Evolutionary conservation across 2,329 filamentous ascomycete species (phyloP).

Genomic region (Bipolaris gigantea): DNA sequence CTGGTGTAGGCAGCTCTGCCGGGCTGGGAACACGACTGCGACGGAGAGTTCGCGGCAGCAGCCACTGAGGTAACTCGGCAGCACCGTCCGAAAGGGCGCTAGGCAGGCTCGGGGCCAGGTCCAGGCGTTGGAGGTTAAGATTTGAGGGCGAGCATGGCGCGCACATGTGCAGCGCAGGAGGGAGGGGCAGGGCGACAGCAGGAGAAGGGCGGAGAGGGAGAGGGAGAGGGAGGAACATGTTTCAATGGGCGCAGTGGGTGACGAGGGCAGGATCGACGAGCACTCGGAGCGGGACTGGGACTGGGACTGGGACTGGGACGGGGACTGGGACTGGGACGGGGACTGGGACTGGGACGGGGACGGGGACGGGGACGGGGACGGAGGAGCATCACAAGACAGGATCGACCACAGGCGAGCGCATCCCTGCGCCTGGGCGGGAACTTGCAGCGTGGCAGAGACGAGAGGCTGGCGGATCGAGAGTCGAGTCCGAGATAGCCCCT

Average conservation of each 20-base stretch:
- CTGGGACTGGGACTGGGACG: background rate
- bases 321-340: conserved; percentile 1
- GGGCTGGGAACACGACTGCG: conserved; percentile 18
- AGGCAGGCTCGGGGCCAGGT: conserved; percentile 2
- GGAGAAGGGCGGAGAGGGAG: background rate
- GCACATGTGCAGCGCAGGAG: background rate
- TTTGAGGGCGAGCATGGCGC: conserved; percentile 4
- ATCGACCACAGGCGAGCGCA: conserved; percentile 15
- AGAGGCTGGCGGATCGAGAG: conserved; percentile 32
- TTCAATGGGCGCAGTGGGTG: background rate
- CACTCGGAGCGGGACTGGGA: no score
- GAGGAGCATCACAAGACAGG: conserved; percentile 18
- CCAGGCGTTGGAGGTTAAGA: conserved; percentile 3
- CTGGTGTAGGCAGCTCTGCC: conserved; percentile 14
- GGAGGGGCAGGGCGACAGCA: background rate
- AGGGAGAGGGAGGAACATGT: background rate
- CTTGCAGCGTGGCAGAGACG: conserved; percentile 34
- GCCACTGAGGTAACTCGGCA: conserved; percentile 36
- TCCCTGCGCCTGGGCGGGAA: conserved; percentile 26
- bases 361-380: background rate
- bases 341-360: background rate
- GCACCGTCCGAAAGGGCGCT: conserved; percentile 19
- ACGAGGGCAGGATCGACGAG: conserved; percentile 32
- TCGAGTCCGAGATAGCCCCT: conserved; percentile 38
- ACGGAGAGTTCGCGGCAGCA: conserved; percentile 16